Evolutionary conservation across 768 basidiomycete species (phyloP), one percentile per base, ranked within the genome.

Genomic region (Leccinum disarticulatum): DNA sequence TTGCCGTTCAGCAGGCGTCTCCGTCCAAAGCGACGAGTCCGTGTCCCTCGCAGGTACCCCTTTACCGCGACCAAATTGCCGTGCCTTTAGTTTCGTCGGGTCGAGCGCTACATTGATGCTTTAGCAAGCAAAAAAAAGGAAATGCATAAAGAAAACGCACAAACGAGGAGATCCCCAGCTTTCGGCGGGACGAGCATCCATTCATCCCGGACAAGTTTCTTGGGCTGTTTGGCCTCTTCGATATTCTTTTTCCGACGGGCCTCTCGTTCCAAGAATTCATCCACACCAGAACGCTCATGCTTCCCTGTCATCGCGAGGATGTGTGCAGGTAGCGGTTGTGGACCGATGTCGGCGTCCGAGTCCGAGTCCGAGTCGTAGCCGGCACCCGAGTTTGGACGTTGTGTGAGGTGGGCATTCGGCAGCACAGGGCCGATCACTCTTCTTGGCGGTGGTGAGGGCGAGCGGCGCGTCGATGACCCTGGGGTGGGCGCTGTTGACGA

Each of bases 151-250:
- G 48, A n/a, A 35, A 17, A 82, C 89, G 62, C 66, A 95, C 93
- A 87, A 51, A 82, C 83, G 5, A 95, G 79, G 13, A 96, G 73
- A 61, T 91, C 90, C 2, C 90, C 87, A 1, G 87, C 83, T 19
- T 88, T 85, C 0, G 97, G 96, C 2, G 96, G 96, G 1, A 90
- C 89, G 49, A 98, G 81, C 97, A 99, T 99, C 97, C 97, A 99
- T 72, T 95, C 95, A 19, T 98, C 93, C 47, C 97, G 85, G 72
- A 93, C 78, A 41, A 86, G 77, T 41, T 83, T 81, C 72, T 93
- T 94, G 11, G 91, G 91, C 66, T 89, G 87, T 11, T 80, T 76
- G 2, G 87, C 89, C 78, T 91, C 93, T 85, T 93, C 90, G 33
- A 86, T 77, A 59, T 85, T 78, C 66, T 90, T 87, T 57, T 83